Evolutionary conservation across 495 filamentous ascomycete species (phyloP), one percentile per base, ranked within the genome.

Genomic region (Aspergillus indologenus): DNA sequence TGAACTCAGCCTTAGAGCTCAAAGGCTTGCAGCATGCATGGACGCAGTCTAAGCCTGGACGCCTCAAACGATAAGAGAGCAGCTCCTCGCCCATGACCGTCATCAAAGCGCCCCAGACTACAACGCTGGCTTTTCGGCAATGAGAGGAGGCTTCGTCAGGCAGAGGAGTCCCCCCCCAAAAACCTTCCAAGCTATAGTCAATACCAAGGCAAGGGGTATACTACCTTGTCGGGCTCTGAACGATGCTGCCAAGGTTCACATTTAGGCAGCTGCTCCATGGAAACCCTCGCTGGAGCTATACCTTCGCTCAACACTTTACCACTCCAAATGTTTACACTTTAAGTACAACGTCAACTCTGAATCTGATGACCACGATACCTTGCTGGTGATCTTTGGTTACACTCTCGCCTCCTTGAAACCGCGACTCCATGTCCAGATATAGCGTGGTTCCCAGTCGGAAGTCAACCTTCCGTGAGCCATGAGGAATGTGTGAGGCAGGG

Each of bases 401-500:
- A 26, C 15, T 31, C 17, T 31, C 15, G 7, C n/a, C 22, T 40
- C 34, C 48, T 23, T 31, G 23, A 24, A 18, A 18, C 31, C 29
- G 48, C 24, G 17, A n/a, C 1, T 19, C 46, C 9, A 24, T 24
- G 9, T 5, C n/a, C 15, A 6, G 23, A 18, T 48, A 22, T 48
- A 48, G 12, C n/a, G 23, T 29, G 8, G 24, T 11, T 51, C 22
- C 48, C 48, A 18, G 23, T 7, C 48, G 48, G 48, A 29, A 51
- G 17, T 51, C 22, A 7, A 51, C 48, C 19, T 15, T 46, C 53
- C 17, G 44, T 46, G 51, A 47, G 23, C 57, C 42, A 57, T 56
- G 50, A 61, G 50, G 63, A 65, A 65, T 65, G 63, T 55, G 29
- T 31, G 54, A 58, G 54, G 50, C 24, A 52, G 34, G 43, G 43